Evolutionary conservation across 108 stramenopile species (phyloP), one percentile per base, ranked within the genome.

Genomic region (Skeletonema menzelii): DNA sequence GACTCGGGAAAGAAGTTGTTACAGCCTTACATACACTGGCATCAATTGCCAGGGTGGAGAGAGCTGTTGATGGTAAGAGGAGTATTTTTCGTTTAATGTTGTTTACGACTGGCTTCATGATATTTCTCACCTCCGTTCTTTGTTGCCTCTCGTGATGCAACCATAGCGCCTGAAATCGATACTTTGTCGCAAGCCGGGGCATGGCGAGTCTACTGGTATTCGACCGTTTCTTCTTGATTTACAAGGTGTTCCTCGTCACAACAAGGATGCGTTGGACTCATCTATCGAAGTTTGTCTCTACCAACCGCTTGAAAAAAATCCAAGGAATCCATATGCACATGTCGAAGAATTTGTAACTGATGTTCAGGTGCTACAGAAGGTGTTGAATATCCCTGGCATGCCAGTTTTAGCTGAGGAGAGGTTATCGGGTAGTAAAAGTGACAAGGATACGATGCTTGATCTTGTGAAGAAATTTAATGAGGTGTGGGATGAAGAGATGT

Each of bases 201-300:
- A 71, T 28, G 91, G 90, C 37, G 85, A 88, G 44, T 91, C 91
- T 22, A 79, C 86, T 22, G 95, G 95, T 10, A 95, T 95, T 56
- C 91, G 95, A 35, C 91, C 95, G 19, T 79, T 95, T 3, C 67
- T 95, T 44, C 65, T 95, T 35, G 95, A 95, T 83, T 63, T 95
- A 22, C 92, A 88, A 73, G 79, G 86, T 26, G 77, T 93, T 20
- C 91, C 85, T 32, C 84, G 95, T 15, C 88, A 92, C 53, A 88
- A 90, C 20, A 65, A 60, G 26, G 67, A 69, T 32, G 79, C 70
- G 11, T 46, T 68, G 11, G 70, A 69, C 56, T 63, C 76, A 12
- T 85, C 84, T 22, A 56, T 71, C 32, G 87, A 91, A 59, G 53
- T 88, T 13, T 57, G 68, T 32, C 73, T 73, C 46, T 70, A 63